Base-by-base conservation (phyloP, 2,329 filamentous ascomycete genomes). In the Epichloe aotearoae region DNA sequence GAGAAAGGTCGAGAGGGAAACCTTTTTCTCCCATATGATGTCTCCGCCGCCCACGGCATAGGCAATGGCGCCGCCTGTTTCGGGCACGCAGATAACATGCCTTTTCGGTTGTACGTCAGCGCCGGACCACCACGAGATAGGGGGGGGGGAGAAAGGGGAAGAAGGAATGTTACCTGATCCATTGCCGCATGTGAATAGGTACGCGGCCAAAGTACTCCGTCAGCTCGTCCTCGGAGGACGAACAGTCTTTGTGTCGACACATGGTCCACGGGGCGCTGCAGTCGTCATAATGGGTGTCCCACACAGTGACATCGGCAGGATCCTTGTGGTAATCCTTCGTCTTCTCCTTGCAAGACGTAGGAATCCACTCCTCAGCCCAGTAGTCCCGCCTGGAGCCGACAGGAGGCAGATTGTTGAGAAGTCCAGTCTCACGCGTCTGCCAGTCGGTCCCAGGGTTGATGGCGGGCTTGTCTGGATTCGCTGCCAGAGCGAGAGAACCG, bases 191-290 rank as follows among this genome's bases (percentile, higher is more conserved):
- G 46, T 56, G 57, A 12, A 64, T 50, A 11, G 64, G 64, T 12
- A 64, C 33, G 26, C 60, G 58, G 11, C 62, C 62, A 36, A 64
- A 64, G 26, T 61, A 50, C 40, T 59, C 56, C 12, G 59, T 54
- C 56, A 65, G 61, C 23, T 57, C 54, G 3, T 46, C 42, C 48
- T 60, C 46, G 52, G 49, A 55, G n/a, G 58, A 51, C 1, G 52
- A 49, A 10, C 60, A 53, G 34, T 59, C 51, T 42, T 56, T 59
- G 52, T 64, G 61, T 1, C 64, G 56, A 49, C 64, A 66, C 42
- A 66, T 59, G 47, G 60, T 56, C 63, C 63, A 66, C 23, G 56
- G 50, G 42, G 55, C 48, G 17, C 20, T 34, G 53, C 63, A 66
- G 53, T 64, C 63, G 42, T 54, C 44, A 45, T 59, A 64, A 47